Evolutionary conservation across 768 basidiomycete genomes (phyloP).

Genomic region (Lactifluus hygrophoroides): DNA sequence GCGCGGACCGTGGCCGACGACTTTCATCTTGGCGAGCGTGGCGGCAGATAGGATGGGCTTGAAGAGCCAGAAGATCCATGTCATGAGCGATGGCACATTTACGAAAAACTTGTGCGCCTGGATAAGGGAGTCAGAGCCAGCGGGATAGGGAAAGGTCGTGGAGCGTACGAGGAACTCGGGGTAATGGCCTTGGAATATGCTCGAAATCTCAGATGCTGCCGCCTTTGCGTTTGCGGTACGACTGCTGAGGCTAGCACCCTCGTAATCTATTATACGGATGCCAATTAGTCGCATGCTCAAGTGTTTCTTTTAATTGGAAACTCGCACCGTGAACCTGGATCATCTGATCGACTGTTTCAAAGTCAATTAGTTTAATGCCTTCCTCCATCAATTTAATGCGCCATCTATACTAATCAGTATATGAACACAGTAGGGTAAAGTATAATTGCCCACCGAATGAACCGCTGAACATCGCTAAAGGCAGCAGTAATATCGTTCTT

Average conservation of each 20-base stretch:
- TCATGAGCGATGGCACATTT: conserved; percentile 66
- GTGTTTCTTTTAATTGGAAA: background rate
- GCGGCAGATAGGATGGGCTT: conserved; percentile 62
- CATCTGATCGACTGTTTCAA: conserved; percentile 44
- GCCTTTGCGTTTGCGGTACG: conserved; percentile 68
- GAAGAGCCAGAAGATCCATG: conserved; percentile 82
- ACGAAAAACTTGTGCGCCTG: conserved; percentile 74
- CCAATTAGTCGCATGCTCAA: background rate
- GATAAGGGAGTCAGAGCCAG: background rate
- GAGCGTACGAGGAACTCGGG: conserved; percentile 62
- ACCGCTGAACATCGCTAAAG: conserved; percentile 70
- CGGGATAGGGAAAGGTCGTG: background rate
- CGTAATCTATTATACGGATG: conserved; percentile 46
- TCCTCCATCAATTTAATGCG: conserved; percentile 72
- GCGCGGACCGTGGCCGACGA: conserved; percentile 58
- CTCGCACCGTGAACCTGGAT: conserved; percentile 20
- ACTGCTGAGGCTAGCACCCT: conserved; percentile 56
- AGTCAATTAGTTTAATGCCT: conserved; percentile 55
- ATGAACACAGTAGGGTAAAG: background rate
- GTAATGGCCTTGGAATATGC: conserved; percentile 69
- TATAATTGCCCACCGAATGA: conserved; percentile 49
- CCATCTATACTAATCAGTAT: conserved; percentile 42
- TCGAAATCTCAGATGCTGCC: conserved; percentile 65
- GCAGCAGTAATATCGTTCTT: conserved; percentile 55
- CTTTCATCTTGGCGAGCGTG: conserved; percentile 75